Conservation (phyloP, 2,329 filamentous ascomycete species). For the Exophiala oligosperma region DNA sequence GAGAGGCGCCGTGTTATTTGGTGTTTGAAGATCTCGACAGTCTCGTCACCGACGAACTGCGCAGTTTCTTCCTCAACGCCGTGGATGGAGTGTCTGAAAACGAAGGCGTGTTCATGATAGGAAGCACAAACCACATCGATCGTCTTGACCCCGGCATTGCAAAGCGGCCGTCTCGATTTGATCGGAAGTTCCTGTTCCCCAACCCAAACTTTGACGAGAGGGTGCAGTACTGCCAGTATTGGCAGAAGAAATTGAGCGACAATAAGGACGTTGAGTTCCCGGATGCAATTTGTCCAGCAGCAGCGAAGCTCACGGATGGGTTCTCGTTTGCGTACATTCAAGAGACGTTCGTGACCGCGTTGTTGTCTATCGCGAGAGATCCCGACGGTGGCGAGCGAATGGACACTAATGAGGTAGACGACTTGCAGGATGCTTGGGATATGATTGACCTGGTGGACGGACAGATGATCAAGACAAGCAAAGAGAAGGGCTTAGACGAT, state of each 20-base stretch:
- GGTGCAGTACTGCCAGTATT: slow-evolving; percentile 45
- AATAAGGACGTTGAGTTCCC: slow-evolving; percentile 40
- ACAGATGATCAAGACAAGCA: not conserved
- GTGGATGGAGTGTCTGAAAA: slow-evolving; percentile 44
- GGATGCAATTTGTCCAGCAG: slow-evolving; percentile 39
- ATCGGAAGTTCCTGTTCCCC: slow-evolving; percentile 49
- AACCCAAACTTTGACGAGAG: slow-evolving; percentile 40
- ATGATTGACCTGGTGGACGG: slow-evolving; percentile 15
- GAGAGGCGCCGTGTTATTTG: slow-evolving; percentile 41
- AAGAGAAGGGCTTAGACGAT: slow-evolving; percentile 37
- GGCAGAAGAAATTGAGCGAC: slow-evolving; percentile 36
- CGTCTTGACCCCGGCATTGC: slow-evolving; percentile 42
- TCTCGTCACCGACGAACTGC: slow-evolving; percentile 37
- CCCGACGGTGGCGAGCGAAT: not conserved
- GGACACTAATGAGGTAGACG: not conserved
- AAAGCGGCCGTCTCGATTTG: slow-evolving; percentile 49
- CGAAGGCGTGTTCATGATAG: slow-evolving; percentile 45
- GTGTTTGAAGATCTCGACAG: slow-evolving; percentile 45
- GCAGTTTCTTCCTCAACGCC: slow-evolving; percentile 45
- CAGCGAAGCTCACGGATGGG: slow-evolving; percentile 44
- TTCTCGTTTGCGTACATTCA: slow-evolving; percentile 51
- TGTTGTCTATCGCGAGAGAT: slow-evolving; percentile 36
- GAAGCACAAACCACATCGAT: slow-evolving; percentile 38
- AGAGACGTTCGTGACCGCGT: slow-evolving; percentile 43
- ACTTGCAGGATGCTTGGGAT: slow-evolving; percentile 16